phyloP scores from a whole-genome alignment of 345 rosid species.

The Aethionema arabicum region DNA sequence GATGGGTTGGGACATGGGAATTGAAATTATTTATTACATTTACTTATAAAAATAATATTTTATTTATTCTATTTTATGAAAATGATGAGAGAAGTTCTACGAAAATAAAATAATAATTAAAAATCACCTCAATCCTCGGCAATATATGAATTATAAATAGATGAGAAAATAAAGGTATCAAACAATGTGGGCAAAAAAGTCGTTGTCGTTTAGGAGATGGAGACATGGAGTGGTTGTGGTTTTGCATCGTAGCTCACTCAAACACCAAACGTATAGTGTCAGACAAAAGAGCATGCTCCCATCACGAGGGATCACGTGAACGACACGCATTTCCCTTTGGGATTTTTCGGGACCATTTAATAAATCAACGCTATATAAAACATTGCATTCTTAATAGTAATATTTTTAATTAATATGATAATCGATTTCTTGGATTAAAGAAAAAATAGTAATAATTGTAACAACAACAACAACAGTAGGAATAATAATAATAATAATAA shows the following conservation, averaged over 20 bases:
- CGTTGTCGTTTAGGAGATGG: slow-evolving; percentile 35
- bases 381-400: too few species aligned
- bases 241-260: slow-evolving; percentile 38
- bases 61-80: too few species aligned
- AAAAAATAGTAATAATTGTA: too few species aligned
- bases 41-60: too few species aligned
- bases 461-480: too few species aligned
- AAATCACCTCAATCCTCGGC: neutral
- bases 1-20: too few species aligned
- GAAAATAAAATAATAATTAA: too few species aligned
- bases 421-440: too few species aligned
- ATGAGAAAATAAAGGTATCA: slow-evolving; percentile 13
- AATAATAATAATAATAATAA: too few species aligned
- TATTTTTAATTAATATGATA: too few species aligned
- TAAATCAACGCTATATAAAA: slow-evolving; percentile 13
- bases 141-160: neutral
- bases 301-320: slow-evolving; percentile 48
- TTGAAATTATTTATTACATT: too few species aligned
- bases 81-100: too few species aligned
- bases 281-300: slow-evolving; percentile 54
- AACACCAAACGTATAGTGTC: slow-evolving; percentile 31
- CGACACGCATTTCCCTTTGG: slow-evolving; percentile 33
- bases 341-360: slow-evolving; percentile 29
- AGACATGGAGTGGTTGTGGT: slow-evolving; percentile 38
- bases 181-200: slow-evolving; percentile 20